Conservation (phyloP, 352 stramenopile genomes). For the Pythium grandisporangium region DNA sequence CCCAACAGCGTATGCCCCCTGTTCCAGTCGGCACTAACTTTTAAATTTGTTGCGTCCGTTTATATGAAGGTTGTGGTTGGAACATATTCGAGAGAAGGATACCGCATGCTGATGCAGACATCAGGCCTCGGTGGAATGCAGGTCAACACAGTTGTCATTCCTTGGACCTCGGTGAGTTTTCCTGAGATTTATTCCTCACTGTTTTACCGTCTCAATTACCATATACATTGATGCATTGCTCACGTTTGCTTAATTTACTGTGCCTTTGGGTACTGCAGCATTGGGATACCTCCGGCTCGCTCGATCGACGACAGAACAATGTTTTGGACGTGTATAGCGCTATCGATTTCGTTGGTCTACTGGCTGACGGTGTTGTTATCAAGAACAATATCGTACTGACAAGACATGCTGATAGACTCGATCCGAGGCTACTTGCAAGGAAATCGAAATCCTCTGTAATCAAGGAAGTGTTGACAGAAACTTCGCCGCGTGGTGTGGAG, state of each 20-base stretch:
- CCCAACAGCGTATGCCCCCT: no score
- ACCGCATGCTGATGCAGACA: constrained; percentile 60
- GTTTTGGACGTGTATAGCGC: no score
- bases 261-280: no score
- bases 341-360: constrained; percentile 30
- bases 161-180: constrained; percentile 31
- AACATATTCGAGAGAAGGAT: constrained; percentile 26
- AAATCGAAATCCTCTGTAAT: no score
- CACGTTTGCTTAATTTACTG: no score
- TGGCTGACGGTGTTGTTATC: constrained; percentile 40
- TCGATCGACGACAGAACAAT: no score
- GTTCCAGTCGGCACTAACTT: no score
- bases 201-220: no score
- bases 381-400: constrained; percentile 51
- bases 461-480: neutral
- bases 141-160: constrained; percentile 64
- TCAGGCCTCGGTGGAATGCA: constrained; percentile 67
- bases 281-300: no score
- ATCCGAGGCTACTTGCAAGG: constrained; percentile 28
- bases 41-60: no score
- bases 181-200: no score
- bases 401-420: constrained; percentile 31
- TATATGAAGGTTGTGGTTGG: constrained; percentile 56
- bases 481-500: neutral
- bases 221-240: no score